These are phyloP conservation scores for Moniliophthora roreri DNA, from an alignment of 1,284 basidiomycete genomes.

Conservation along the genomic window DNA sequence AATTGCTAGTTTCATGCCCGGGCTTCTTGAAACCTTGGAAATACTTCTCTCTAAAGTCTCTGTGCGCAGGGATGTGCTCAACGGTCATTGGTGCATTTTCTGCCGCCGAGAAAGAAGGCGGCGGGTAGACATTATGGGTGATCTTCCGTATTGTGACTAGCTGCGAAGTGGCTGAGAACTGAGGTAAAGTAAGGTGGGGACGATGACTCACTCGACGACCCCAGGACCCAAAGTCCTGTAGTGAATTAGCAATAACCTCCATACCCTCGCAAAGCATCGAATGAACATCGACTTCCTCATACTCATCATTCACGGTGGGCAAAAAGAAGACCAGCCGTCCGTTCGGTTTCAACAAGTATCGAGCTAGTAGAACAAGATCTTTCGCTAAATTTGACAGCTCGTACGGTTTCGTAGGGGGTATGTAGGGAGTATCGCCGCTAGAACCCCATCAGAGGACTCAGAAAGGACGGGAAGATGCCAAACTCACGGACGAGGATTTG, in stretches of 20 bases:
- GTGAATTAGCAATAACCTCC: slow-evolving; percentile 84
- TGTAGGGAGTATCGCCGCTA: slow-evolving; percentile 65
- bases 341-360: slow-evolving; percentile 81
- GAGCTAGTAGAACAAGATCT: slow-evolving; percentile 83
- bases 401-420: slow-evolving; percentile 90
- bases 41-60: slow-evolving; percentile 79
- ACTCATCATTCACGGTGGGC: slow-evolving; percentile 90
- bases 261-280: slow-evolving; percentile 82
- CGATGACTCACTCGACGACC: slow-evolving; percentile 74
- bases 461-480: neutral
- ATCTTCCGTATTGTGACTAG: slow-evolving; percentile 88
- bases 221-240: slow-evolving; percentile 97
- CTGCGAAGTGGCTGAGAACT: slow-evolving; percentile 36
- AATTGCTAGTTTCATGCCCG: neutral
- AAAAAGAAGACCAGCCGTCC: slow-evolving; percentile 96
- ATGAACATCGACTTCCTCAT: slow-evolving; percentile 80
- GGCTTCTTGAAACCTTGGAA: slow-evolving; percentile 70
- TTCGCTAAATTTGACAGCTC: slow-evolving; percentile 83
- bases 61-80: slow-evolving; percentile 66
- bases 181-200: neutral
- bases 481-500: slow-evolving; percentile 39
- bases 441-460: neutral
- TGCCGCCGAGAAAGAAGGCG: slow-evolving; percentile 47
- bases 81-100: slow-evolving; percentile 16
- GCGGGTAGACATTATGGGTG: slow-evolving; percentile 44